These are phyloP conservation scores for Neurospora sublineolata DNA, from an alignment of 495 filamentous ascomycete genomes.

Conservation along the genomic window DNA sequence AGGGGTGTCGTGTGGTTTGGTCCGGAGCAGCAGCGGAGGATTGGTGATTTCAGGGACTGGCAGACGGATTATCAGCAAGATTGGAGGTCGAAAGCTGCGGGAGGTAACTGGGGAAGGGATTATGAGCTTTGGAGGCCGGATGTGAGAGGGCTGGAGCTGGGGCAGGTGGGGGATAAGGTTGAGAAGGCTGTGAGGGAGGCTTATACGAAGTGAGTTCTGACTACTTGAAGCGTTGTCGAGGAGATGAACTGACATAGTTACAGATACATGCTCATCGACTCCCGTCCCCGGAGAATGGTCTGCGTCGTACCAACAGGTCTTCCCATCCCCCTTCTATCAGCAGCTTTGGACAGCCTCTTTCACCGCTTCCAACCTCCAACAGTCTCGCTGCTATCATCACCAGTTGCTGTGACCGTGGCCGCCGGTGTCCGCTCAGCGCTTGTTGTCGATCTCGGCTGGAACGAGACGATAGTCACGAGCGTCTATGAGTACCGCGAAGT, in stretches of 20 bases:
- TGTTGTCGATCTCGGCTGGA: constrained; percentile 85
- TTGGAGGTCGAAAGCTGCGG: constrained; percentile 30
- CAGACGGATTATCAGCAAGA: constrained; percentile 39
- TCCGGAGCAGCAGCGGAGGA: constrained; percentile 59
- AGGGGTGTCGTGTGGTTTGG: constrained; percentile 61
- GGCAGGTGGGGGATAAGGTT: constrained; percentile 75
- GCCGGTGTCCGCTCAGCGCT: constrained; percentile 73
- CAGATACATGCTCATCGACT: constrained; percentile 66
- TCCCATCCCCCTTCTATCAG: constrained; percentile 67
- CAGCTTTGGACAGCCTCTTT: constrained; percentile 65
- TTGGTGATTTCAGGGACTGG: constrained; percentile 73
- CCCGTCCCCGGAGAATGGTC: constrained; percentile 55
- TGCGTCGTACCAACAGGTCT: constrained; percentile 66
- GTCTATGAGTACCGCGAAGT: constrained; percentile 87
- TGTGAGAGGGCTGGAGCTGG: constrained; percentile 58
- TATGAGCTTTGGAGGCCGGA: constrained; percentile 79
- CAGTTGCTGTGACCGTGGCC: constrained; percentile 58
- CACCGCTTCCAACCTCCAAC: constrained; percentile 65
- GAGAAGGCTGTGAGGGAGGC: constrained; percentile 74
- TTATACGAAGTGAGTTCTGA: constrained; percentile 53
- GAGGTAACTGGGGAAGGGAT: constrained; percentile 52
- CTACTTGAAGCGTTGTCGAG: not conserved
- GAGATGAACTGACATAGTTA: constrained; percentile 4
- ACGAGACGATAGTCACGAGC: constrained; percentile 67
- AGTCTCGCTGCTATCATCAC: constrained; percentile 67